Percentiles rank a stretch among this genome's conserved stretches.
These are phyloP conservation scores for Dentipellis fragilis DNA, from an alignment of 768 basidiomycete genomes.

Conservation along the genomic window DNA sequence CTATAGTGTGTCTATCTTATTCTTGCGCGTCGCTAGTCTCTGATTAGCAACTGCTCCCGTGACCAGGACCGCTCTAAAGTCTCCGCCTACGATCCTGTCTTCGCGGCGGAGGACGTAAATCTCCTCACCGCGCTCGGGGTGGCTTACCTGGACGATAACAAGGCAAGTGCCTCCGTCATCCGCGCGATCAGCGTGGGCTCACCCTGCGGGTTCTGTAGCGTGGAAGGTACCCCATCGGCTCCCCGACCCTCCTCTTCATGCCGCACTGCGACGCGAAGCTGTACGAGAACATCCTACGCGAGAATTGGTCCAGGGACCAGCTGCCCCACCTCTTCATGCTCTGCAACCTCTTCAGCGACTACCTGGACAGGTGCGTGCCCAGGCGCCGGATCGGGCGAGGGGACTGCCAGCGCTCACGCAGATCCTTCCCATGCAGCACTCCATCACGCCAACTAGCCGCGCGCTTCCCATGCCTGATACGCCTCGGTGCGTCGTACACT, in stretches of 20 bases:
- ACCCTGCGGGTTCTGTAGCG: conserved; percentile 17
- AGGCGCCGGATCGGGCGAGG: not conserved
- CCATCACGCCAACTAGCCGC: conserved; percentile 38
- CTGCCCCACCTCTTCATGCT: conserved; percentile 45
- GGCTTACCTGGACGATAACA: conserved; percentile 31
- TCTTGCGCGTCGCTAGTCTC: conserved; percentile 7
- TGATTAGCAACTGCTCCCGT: conserved; percentile 13
- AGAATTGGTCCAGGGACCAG: conserved; percentile 44
- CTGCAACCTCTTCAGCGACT: conserved; percentile 58
- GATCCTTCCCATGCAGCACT: conserved; percentile 31
- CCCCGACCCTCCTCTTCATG: conserved; percentile 64
- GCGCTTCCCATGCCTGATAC: conserved; percentile 42
- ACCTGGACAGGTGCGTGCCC: conserved; percentile 31
- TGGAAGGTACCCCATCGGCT: conserved; percentile 20
- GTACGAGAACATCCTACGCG: conserved; percentile 54
- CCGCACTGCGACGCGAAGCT: conserved; percentile 69
- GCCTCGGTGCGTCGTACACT: conserved; percentile 35
- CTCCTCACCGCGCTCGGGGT: conserved; percentile 34
- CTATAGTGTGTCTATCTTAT: conserved; percentile 43
- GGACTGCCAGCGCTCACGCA: not conserved
- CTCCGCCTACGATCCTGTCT: conserved; percentile 64
- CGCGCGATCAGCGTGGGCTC: not conserved
- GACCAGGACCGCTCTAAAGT: conserved; percentile 38
- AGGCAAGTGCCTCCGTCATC: conserved; percentile 31
- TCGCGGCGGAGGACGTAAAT: conserved; percentile 47